A percentile compares a stretch with the other conserved stretches of the same genome.
Evolutionary conservation across 345 rosid genomes (phyloP).

Genomic region (Toxicodendron radicans): DNA sequence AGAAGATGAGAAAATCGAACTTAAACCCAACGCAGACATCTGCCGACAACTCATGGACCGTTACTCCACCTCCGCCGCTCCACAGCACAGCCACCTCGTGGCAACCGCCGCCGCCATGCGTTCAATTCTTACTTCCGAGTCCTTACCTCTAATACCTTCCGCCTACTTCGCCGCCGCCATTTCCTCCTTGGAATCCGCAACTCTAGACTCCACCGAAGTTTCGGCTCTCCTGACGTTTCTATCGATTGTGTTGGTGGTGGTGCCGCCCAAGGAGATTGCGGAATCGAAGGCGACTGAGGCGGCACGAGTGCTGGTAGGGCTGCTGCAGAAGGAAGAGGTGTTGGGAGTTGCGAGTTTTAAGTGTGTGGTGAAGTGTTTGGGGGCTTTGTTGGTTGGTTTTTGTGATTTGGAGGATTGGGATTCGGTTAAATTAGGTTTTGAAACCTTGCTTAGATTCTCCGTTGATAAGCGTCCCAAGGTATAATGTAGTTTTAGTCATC

Average conservation of each 20-base stretch:
- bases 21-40: slow-evolving; percentile 57
- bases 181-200: slow-evolving; percentile 38
- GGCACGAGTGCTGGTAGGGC: slow-evolving; percentile 50
- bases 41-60: slow-evolving; percentile 91
- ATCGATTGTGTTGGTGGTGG: slow-evolving; percentile 54
- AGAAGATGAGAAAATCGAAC: slow-evolving; percentile 29
- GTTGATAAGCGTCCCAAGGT: slow-evolving; percentile 93
- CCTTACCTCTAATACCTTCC: slow-evolving; percentile 53
- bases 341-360: slow-evolving; percentile 63
- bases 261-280: slow-evolving; percentile 48
- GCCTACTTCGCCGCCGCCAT: slow-evolving; percentile 87
- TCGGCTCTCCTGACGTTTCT: slow-evolving; percentile 70
- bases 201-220: slow-evolving; percentile 53
- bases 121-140: slow-evolving; percentile 70
- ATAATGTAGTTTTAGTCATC: background rate
- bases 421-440: slow-evolving; percentile 55
- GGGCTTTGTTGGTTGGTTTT: slow-evolving; percentile 52
- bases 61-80: slow-evolving; percentile 75
- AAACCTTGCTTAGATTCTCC: slow-evolving; percentile 57
- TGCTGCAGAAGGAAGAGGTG: slow-evolving; percentile 38
- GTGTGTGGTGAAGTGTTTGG: slow-evolving; percentile 80
- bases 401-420: slow-evolving; percentile 72
- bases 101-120: slow-evolving; percentile 91
- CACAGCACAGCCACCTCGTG: slow-evolving; percentile 85
- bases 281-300: slow-evolving; percentile 67